A percentile compares a stretch with the other conserved stretches of the same genome.
Conservation (phyloP, 805 yeast genomes). For the Ogataea ramenticola region DNA sequence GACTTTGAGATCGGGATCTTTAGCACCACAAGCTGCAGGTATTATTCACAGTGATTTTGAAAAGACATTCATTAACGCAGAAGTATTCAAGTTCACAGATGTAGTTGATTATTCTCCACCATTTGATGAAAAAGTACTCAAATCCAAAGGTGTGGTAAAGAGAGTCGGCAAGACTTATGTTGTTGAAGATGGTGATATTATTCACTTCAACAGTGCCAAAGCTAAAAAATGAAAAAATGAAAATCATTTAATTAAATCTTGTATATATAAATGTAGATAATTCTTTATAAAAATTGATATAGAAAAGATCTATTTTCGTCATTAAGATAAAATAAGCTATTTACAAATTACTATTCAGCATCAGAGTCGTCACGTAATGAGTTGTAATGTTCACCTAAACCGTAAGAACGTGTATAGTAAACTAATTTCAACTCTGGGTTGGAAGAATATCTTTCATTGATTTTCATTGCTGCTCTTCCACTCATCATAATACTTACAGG, state of each 20-base stretch:
- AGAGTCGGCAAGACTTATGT: conserved; percentile 86
- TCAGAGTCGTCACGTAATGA: conserved; percentile 37
- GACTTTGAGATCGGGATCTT: conserved; percentile 88
- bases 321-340: too few species aligned
- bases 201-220: conserved; percentile 87
- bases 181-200: conserved; percentile 91
- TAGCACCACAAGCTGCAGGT: conserved; percentile 99
- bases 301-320: too few species aligned
- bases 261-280: background rate
- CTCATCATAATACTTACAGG: conserved; percentile 75
- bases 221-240: conserved; percentile 11
- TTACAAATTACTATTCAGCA: background rate
- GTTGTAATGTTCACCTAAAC: conserved; percentile 94
- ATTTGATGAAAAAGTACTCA: conserved; percentile 49
- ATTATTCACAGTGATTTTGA: conserved; percentile 94
- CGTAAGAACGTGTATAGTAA: conserved; percentile 77
- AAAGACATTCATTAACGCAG: conserved; percentile 91
- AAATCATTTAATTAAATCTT: too few species aligned
- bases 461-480: conserved; percentile 58
- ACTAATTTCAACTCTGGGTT: conserved; percentile 60
- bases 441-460: conserved; percentile 54
- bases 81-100: conserved; percentile 81
- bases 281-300: background rate
- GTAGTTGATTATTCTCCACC: conserved; percentile 45
- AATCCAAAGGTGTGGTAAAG: conserved; percentile 49